Conservation (phyloP, 805 yeast genomes). For the Lipomyces sp. region DNA sequence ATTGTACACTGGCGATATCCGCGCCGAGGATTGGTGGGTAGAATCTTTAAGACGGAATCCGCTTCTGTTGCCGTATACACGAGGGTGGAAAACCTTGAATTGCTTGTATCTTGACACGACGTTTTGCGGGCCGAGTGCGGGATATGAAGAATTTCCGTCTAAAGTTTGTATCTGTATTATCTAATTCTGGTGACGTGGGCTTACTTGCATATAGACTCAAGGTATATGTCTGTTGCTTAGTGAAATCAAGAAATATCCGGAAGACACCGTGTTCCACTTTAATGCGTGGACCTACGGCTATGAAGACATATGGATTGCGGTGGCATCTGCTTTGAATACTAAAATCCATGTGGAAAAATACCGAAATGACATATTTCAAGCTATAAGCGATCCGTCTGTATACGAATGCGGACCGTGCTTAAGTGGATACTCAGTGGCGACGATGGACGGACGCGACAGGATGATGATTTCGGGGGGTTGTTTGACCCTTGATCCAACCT, state of each 20-base stretch:
- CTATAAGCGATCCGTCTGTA: slow-evolving; percentile 27
- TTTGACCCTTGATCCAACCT: slow-evolving; percentile 11
- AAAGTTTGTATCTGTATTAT: background rate
- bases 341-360: slow-evolving; percentile 46
- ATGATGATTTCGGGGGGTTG: slow-evolving; percentile 4
- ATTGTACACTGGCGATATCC: slow-evolving; percentile 60
- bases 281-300: slow-evolving; percentile 54
- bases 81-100: slow-evolving; percentile 47
- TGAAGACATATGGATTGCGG: slow-evolving; percentile 57
- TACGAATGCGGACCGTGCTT: slow-evolving; percentile 26
- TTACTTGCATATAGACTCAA: slow-evolving; percentile 45
- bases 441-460: no score
- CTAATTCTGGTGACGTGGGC: slow-evolving; percentile 37
- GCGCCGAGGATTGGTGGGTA: slow-evolving; percentile 62
- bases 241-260: slow-evolving; percentile 52
- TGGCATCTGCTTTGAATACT: slow-evolving; percentile 42
- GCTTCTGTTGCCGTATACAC: slow-evolving; percentile 50
- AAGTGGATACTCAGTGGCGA: slow-evolving; percentile 6
- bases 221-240: slow-evolving; percentile 49
- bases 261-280: slow-evolving; percentile 51
- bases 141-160: slow-evolving; percentile 1
- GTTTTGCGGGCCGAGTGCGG: slow-evolving; percentile 41
- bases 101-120: slow-evolving; percentile 62
- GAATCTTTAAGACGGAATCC: slow-evolving; percentile 50
- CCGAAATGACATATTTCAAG: slow-evolving; percentile 38